Evolutionary conservation across 2,329 filamentous ascomycete genomes (phyloP), one percentile per base, ranked within the genome.

Genomic region (Diaporthe sp.): DNA sequence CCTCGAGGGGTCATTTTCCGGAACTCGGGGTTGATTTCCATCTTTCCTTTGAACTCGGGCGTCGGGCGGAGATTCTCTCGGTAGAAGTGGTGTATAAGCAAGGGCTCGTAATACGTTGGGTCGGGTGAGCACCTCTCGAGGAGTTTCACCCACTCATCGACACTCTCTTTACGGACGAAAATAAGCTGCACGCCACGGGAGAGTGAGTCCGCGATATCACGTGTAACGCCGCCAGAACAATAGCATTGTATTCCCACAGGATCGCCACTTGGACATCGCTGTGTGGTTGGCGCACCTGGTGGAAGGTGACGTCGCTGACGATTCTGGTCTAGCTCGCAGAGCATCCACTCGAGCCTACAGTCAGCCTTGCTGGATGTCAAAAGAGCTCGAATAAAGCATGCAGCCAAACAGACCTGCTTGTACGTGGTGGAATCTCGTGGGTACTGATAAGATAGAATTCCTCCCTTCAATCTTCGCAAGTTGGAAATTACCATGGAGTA

Each of bases 241-340:
- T 30, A 64, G n/a, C 58, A 64, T 17, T 45, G 38, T 6, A 64
- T 45, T 22, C 58, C 58, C 22, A 64, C 12, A 30, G 58, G 58
- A 15, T 64, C 15, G 25, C 58, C 58, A 64, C 38, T 64, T 64
- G 38, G 58, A 64, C 58, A 64, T 64, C 28, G 25, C 40, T 64
- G 38, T 19, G 40, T 22, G n/a, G 17, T 22, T 15, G 38, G 15
- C 13, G 28, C 40, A n/a, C 13, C 25, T 22, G 7, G 19, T 13
- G 58, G 58, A 2, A 30, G 57, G 19, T 60, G 57, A 6, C n/a
- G 57, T 10, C 35, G 57, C 35, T 17, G 57, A 40, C n/a, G 35
- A 42, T 17, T 25, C 22, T 25, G 35, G 22, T 60, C 35, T 40
- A 17, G 33, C 22, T 10, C 8, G 25, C 35, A 60, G n/a, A 40